A percentile compares a stretch with the other conserved stretches of the same genome.
Conservation (phyloP, 768 basidiomycete species). For the Leucosporidium creatinivorum region DNA sequence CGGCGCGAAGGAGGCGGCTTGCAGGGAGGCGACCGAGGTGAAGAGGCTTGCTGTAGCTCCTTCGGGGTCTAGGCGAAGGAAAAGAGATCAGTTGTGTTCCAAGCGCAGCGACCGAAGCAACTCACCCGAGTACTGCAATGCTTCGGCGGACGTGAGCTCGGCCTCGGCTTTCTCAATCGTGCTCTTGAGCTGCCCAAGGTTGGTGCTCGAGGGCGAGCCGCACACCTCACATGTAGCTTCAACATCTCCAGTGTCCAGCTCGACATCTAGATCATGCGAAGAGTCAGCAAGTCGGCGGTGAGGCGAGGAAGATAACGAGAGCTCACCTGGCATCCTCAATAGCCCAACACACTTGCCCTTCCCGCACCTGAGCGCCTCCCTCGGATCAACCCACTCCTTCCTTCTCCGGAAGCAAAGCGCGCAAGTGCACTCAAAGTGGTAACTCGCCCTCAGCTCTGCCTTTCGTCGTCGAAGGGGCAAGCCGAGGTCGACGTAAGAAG, state of each 20-base stretch:
- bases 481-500: slow-evolving; percentile 78
- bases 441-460: slow-evolving; percentile 58
- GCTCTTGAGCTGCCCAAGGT: not conserved
- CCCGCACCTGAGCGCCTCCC: slow-evolving; percentile 59
- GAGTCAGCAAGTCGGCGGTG: not conserved
- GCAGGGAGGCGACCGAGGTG: slow-evolving; percentile 48
- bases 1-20: slow-evolving; percentile 55
- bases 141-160: not conserved
- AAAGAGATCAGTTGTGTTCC: not conserved
- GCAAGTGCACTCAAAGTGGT: slow-evolving; percentile 71
- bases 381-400: slow-evolving; percentile 50
- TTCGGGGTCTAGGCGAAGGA: slow-evolving; percentile 48
- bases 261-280: not conserved
- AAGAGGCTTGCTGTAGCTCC: slow-evolving; percentile 53
- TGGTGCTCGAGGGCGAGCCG: not conserved
- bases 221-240: not conserved
- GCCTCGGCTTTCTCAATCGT: not conserved
- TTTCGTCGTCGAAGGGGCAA: slow-evolving; percentile 56
- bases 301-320: not conserved
- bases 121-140: slow-evolving; percentile 7
- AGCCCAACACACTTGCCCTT: slow-evolving; percentile 17
- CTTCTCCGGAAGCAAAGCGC: slow-evolving; percentile 47
- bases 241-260: not conserved
- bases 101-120: no score
- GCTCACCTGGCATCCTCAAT: slow-evolving; percentile 15